Percentiles rank a stretch among this genome's conserved stretches.
phyloP scores from a whole-genome alignment of 495 filamentous ascomycete genomes.

The Pyronema domesticum region DNA sequence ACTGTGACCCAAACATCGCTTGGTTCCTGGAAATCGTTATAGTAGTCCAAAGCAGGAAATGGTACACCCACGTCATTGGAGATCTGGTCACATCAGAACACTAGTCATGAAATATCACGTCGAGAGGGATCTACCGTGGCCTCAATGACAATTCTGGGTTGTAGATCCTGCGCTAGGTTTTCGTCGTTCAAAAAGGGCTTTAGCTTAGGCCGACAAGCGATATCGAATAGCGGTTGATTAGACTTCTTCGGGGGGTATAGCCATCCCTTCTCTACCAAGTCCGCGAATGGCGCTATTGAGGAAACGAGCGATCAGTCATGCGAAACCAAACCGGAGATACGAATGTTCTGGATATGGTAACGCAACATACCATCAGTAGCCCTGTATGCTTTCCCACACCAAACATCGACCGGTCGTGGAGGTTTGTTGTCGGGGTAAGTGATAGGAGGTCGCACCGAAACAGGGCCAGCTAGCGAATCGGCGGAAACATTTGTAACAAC shows the following conservation, averaged over 20 bases:
- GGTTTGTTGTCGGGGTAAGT: slow-evolving; percentile 1
- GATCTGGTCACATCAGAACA: no score
- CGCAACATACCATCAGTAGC: slow-evolving; percentile 12
- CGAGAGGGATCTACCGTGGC: neutral
- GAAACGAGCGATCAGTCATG: neutral
- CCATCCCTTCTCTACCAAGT: slow-evolving; percentile 2
- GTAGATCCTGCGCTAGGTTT: neutral
- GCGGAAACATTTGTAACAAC: no score
- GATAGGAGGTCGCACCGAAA: neutral
- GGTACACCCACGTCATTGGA: neutral
- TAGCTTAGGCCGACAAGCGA: neutral
- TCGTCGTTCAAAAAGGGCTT: neutral
- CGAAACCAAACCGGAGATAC: neutral
- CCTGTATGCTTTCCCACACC: slow-evolving; percentile 11
- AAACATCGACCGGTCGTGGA: neutral
- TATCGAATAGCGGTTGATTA: neutral
- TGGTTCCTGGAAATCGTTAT: neutral
- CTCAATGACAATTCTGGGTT: neutral
- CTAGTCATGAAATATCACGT: no score
- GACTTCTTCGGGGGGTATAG: neutral
- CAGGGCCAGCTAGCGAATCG: no score
- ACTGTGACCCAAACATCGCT: neutral
- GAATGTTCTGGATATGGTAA: neutral
- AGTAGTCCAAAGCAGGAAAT: neutral
- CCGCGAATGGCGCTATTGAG: neutral